Conservation (phyloP, 805 yeast species). For the Yamadazyma ubonensis region DNA sequence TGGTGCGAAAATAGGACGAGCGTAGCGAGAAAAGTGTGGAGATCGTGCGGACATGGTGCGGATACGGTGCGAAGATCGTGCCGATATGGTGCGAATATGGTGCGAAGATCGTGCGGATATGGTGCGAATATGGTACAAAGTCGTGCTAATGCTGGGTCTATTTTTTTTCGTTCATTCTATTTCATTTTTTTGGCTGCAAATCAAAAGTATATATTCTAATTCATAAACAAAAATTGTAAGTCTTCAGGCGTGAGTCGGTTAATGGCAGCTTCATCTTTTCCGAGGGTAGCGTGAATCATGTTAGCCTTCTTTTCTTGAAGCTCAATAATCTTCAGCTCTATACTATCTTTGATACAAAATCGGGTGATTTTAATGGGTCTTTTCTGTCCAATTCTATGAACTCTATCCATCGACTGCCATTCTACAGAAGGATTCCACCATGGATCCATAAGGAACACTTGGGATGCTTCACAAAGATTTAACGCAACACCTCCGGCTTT, state of each 20-base stretch:
- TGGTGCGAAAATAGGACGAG: no score
- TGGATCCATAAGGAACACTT: conserved; percentile 92
- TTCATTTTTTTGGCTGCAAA: no score
- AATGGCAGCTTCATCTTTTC: conserved; percentile 88
- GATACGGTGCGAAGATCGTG: no score
- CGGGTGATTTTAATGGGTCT: conserved; percentile 92
- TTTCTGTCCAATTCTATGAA: conserved; percentile 94
- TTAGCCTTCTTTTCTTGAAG: conserved; percentile 96
- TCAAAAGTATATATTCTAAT: no score
- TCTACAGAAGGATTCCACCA: conserved; percentile 99
- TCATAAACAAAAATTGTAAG: conserved; percentile 89
- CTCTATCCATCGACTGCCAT: conserved; percentile 98
- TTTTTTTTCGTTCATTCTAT: no score
- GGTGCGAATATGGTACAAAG: no score
- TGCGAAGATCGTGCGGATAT: no score
- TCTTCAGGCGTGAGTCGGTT: conserved; percentile 89
- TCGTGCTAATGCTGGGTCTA: no score
- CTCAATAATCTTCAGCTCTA: conserved; percentile 93
- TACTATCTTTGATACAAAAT: conserved; percentile 93
- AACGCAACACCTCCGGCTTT: conserved; percentile 99
- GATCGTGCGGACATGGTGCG: no score
- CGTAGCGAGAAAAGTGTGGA: no score
- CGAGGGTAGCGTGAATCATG: conserved; percentile 96
- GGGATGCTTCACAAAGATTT: conserved; percentile 94
- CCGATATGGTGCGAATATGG: no score